phyloP scores from a whole-genome alignment of 129 eudicot species.

The Tagetes erecta region DNA sequence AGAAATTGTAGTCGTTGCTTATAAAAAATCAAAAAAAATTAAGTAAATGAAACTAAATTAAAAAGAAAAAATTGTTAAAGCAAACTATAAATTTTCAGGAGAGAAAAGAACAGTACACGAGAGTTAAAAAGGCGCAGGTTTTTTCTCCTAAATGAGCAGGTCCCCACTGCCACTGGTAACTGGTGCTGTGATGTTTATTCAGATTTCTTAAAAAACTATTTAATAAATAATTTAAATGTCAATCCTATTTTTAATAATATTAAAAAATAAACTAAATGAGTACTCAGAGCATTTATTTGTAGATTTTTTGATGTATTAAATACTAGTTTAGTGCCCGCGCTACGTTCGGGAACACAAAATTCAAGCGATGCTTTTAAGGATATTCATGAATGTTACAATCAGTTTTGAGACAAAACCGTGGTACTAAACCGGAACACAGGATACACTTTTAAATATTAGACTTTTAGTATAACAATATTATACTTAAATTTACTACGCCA shows the following conservation, averaged over 20 bases:
- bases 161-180: constrained; percentile 17
- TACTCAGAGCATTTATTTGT: not conserved
- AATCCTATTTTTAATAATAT: not conserved
- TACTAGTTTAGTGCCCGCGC: no score
- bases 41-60: not conserved
- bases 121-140: constrained; percentile 21
- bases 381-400: no score
- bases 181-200: constrained; percentile 13
- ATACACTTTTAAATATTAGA: no score
- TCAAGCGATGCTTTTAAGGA: no score
- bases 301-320: no score
- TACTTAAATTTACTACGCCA: no score
- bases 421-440: no score
- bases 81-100: not conserved
- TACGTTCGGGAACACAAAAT: no score
- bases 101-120: constrained; percentile 20
- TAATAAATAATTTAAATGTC: not conserved
- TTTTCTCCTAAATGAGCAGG: constrained; percentile 17
- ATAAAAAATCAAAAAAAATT: no score
- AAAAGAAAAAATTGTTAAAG: not conserved
- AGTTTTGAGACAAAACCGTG: no score
- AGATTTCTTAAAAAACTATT: not conserved
- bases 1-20: no score
- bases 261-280: not conserved
- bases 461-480: no score